A percentile compares a stretch with the other conserved stretches of the same genome.
Conservation (phyloP, 1,284 basidiomycete species). For the Rhodotorula sp. region DNA sequence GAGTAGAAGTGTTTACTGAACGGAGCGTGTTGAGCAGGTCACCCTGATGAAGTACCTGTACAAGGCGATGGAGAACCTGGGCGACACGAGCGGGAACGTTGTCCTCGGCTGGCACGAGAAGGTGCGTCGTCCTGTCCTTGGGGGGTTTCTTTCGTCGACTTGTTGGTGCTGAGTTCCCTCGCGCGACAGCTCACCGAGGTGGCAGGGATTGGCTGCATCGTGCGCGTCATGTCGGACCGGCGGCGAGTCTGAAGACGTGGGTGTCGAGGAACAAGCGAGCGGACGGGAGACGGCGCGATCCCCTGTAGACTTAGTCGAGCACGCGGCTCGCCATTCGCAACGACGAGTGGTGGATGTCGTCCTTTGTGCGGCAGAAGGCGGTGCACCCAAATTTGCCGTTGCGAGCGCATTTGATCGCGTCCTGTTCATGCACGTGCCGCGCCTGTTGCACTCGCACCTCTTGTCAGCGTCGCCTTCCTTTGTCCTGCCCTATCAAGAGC, state of each 20-base stretch:
- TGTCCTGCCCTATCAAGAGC: too few relatives aligned
- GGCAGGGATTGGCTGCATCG: constrained; percentile 94
- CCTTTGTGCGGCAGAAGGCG: too few relatives aligned
- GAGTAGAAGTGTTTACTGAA: too few relatives aligned
- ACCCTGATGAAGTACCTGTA: constrained; percentile 98
- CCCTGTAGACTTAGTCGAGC: neutral
- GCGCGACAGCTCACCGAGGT: constrained; percentile 79
- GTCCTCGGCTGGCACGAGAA: constrained; percentile 94
- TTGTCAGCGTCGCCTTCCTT: too few relatives aligned
- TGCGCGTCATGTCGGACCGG: constrained; percentile 95
- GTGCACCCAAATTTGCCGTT: too few relatives aligned
- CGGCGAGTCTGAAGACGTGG: constrained; percentile 61
- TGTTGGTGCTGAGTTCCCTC: neutral
- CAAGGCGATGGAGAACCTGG: constrained; percentile 87
- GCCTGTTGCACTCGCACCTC: too few relatives aligned
- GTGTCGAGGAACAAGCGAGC: too few relatives aligned
- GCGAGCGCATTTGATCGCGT: too few relatives aligned
- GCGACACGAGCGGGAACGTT: constrained; percentile 72
- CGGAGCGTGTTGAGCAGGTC: constrained; percentile 54
- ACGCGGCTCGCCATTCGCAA: too few relatives aligned
- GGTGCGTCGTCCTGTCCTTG: constrained; percentile 55
- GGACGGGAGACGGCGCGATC: too few relatives aligned
- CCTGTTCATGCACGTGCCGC: too few relatives aligned
- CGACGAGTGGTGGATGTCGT: too few relatives aligned
- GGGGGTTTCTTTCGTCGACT: neutral